Percentiles rank a stretch among this genome's conserved stretches.
phyloP scores from a whole-genome alignment of 2,329 filamentous ascomycete genomes.

The Dothideomycetes sp. region DNA sequence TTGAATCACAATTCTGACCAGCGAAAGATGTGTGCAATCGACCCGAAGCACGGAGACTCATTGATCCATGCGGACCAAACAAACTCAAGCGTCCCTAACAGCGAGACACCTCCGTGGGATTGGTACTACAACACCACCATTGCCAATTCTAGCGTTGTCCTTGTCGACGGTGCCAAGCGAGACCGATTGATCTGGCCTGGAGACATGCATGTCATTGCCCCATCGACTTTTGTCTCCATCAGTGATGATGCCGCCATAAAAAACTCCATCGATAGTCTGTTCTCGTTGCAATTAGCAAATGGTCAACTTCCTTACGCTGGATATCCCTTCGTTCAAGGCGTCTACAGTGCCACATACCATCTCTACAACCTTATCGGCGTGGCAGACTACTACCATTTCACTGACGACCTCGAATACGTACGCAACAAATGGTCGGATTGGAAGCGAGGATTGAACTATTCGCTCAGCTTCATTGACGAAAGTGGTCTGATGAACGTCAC shows the following conservation, averaged over 20 bases:
- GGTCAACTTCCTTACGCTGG: slow-evolving; percentile 21
- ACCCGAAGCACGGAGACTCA: slow-evolving; percentile 27
- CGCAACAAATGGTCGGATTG: slow-evolving; percentile 34
- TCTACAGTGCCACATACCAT: slow-evolving; percentile 46
- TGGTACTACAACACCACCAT: slow-evolving; percentile 37
- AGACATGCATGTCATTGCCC: slow-evolving; percentile 50
- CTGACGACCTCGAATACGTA: slow-evolving; percentile 34
- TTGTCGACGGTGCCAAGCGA: slow-evolving; percentile 49
- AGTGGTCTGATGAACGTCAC: slow-evolving; percentile 40
- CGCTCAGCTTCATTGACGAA: slow-evolving; percentile 33
- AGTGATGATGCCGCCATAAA: slow-evolving; percentile 44
- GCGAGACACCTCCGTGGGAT: slow-evolving; percentile 23
- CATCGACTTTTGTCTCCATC: slow-evolving; percentile 46
- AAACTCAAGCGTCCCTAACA: slow-evolving; percentile 24
- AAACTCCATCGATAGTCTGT: slow-evolving; percentile 37
- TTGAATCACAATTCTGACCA: not conserved
- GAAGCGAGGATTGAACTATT: slow-evolving; percentile 35
- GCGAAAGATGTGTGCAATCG: slow-evolving; percentile 27
- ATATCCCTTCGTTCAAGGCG: slow-evolving; percentile 19
- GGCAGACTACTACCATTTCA: slow-evolving; percentile 33
- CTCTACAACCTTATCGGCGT: slow-evolving; percentile 40
- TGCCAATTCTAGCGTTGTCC: slow-evolving; percentile 28
- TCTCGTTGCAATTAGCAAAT: slow-evolving; percentile 20
- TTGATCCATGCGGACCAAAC: slow-evolving; percentile 27
- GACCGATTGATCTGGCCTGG: slow-evolving; percentile 54